Evolutionary conservation across 495 filamentous ascomycete genomes (phyloP), one percentile per base, ranked within the genome.

Genomic region (Trichocladium antarcticum): DNA sequence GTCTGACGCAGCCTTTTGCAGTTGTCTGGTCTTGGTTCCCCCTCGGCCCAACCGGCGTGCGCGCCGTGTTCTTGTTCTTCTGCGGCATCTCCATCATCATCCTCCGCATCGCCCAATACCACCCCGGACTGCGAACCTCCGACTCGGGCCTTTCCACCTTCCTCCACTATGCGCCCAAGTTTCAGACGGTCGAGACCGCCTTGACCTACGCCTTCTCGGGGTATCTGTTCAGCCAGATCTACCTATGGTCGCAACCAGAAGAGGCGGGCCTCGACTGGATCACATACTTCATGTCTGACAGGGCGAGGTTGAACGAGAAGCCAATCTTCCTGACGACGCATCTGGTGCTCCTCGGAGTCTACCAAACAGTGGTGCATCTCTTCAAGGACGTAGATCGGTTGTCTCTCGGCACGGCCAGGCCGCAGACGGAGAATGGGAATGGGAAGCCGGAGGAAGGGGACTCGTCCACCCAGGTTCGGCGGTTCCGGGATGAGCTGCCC

Each of bases 11-110:
- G 31, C 10, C 36, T 12, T 29, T 40, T 11, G 6, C 55, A 95
- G 88, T 78, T 27, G 58, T 94, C 47, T 95, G 88, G 89, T 67
- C 80, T 58, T 86, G 86, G 84, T 87, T 93, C 57, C 88, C 89
- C 36, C 53, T 95, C 38, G 84, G 88, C 45, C 74, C 68, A 47
- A 79, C 82, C 34, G 86, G 82, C 50, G 60, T 94, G 28, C 83
- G 88, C 48, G 76, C 85, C n/a, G 50, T 85, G 29, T 72, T 90
- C 48, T 83, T 89, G 65, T 76, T 92, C 57, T 70, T 89, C 39
- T 72, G 75, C 31, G 70, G 89, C 45, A 83, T 92, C 62, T 62
- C 69, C 24, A 67, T 80, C 50, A 65, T 82, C 58, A 78, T 95
- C 54, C 75, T 96, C 22, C 85, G 92, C 48, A 86, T 96, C 53